Conservation (phyloP, 768 basidiomycete species). For the Termitomyces sp. region DNA sequence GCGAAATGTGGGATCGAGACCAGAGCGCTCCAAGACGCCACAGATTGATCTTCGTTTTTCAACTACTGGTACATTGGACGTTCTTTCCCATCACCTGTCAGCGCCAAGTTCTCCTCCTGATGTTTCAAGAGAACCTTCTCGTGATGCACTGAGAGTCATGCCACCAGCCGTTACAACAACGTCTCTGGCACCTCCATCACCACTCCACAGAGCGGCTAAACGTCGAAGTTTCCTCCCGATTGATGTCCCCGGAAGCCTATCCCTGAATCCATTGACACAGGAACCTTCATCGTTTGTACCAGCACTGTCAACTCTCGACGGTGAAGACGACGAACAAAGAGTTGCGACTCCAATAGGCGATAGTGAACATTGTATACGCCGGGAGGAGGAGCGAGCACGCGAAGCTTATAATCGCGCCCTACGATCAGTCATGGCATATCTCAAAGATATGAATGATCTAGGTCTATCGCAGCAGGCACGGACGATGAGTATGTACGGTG, state of each 20-base stretch:
- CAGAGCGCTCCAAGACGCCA: conserved; percentile 39
- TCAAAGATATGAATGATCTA: conserved; percentile 93
- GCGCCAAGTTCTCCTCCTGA: conserved; percentile 21
- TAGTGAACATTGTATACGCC: conserved; percentile 46
- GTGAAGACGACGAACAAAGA: conserved; percentile 27
- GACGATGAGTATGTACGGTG: conserved; percentile 53
- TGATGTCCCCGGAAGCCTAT: conserved; percentile 50
- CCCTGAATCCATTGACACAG: conserved; percentile 51
- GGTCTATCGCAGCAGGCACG: conserved; percentile 60
- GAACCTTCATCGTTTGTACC: conserved; percentile 58
- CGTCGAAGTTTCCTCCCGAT: conserved; percentile 89
- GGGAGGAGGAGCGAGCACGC: conserved; percentile 65
- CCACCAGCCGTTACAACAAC: conserved; percentile 15
- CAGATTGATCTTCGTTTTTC: conserved; percentile 71
- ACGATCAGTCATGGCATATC: conserved; percentile 90
- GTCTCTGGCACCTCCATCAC: conserved; percentile 33
- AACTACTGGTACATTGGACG: conserved; percentile 57
- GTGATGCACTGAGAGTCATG: conserved; percentile 21
- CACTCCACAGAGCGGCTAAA: conserved; percentile 52
- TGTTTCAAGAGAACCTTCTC: conserved; percentile 18
- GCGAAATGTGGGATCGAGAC: conserved; percentile 18
- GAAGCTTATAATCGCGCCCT: conserved; percentile 78
- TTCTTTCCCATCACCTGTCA: conserved; percentile 28
- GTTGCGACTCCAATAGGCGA: conserved; percentile 38
- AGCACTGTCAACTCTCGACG: conserved; percentile 39